Percentiles rank a stretch among this genome's conserved stretches.
phyloP scores from a whole-genome alignment of 257 asterid species.

The Przewalskia tangutica region DNA sequence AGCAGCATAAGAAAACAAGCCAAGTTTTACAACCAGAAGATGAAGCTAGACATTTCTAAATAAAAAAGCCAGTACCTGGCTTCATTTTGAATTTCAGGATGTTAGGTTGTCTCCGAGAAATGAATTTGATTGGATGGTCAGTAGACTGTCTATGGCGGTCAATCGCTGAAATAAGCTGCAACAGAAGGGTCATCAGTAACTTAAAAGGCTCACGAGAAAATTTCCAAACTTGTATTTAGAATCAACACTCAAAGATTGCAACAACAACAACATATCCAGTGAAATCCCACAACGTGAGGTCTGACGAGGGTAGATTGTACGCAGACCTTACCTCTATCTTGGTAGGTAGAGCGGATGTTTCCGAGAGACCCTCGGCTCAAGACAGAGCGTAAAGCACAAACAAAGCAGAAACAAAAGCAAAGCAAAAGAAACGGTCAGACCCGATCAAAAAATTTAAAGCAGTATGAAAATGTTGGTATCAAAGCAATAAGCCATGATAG shows the following conservation, averaged over 20 bases:
- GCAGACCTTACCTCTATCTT: too few relatives aligned
- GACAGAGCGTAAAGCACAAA: too few relatives aligned
- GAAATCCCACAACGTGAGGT: too few relatives aligned
- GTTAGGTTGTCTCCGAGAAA: conserved; percentile 69
- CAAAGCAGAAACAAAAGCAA: too few relatives aligned
- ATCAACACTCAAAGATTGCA: neutral
- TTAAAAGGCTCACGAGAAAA: neutral
- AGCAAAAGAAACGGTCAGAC: too few relatives aligned
- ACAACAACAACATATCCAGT: neutral
- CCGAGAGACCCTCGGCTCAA: too few relatives aligned
- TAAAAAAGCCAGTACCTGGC: conserved; percentile 37
- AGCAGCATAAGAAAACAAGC: neutral
- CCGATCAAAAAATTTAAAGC: too few relatives aligned
- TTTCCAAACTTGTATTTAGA: neutral
- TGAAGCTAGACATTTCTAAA: neutral
- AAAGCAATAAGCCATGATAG: too few relatives aligned
- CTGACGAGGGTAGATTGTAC: too few relatives aligned
- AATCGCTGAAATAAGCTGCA: conserved; percentile 89
- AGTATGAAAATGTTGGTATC: too few relatives aligned
- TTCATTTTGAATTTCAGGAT: conserved; percentile 81
- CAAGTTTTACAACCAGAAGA: neutral
- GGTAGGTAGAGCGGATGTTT: too few relatives aligned
- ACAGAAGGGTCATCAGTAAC: neutral
- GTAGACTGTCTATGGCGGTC: conserved; percentile 89
- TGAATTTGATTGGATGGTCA: conserved; percentile 96